These are phyloP conservation scores for Lachnellula arida DNA, from an alignment of 2,329 filamentous ascomycete genomes.

Conservation along the genomic window DNA sequence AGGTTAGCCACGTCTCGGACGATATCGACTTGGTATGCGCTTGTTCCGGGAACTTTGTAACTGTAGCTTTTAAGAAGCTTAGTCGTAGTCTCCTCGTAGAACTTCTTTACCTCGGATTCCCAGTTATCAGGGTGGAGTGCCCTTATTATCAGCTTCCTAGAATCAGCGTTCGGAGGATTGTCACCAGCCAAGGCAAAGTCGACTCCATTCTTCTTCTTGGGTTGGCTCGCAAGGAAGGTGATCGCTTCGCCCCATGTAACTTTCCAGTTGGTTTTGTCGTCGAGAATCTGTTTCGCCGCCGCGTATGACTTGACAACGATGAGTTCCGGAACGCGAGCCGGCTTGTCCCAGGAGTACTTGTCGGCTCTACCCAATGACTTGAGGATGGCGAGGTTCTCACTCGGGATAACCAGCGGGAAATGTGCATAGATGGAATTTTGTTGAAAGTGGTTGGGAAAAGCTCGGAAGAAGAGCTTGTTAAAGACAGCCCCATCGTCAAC, in stretches of 20 bases:
- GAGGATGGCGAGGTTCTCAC: constrained; percentile 68
- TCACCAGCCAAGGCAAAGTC: constrained; percentile 55
- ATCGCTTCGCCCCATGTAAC: constrained; percentile 61
- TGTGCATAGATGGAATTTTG: constrained; percentile 70
- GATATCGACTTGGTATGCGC: constrained; percentile 64
- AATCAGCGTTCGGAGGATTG: constrained; percentile 42
- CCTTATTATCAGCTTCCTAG: constrained; percentile 50
- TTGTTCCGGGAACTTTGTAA: constrained; percentile 49
- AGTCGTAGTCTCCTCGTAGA: constrained; percentile 60
- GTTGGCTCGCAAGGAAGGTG: constrained; percentile 56
- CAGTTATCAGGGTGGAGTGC: constrained; percentile 60
- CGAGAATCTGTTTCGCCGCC: constrained; percentile 57
- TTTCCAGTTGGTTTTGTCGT: constrained; percentile 55
- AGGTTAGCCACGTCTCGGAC: constrained; percentile 53
- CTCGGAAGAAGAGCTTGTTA: constrained; percentile 76
- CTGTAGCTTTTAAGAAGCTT: constrained; percentile 60
- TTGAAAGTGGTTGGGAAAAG: constrained; percentile 77
- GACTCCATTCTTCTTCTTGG: constrained; percentile 44
- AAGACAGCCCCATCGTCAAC: constrained; percentile 79
- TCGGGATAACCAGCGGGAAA: constrained; percentile 55
- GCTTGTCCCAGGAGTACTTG: constrained; percentile 65
- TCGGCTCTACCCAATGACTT: constrained; percentile 61
- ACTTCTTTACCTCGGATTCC: constrained; percentile 57
- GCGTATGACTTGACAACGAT: constrained; percentile 57
- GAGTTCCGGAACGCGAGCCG: constrained; percentile 44